Percentiles rank a stretch among this genome's conserved stretches.
phyloP scores from a whole-genome alignment of 257 asterid genomes.

The Plantago major region DNA sequence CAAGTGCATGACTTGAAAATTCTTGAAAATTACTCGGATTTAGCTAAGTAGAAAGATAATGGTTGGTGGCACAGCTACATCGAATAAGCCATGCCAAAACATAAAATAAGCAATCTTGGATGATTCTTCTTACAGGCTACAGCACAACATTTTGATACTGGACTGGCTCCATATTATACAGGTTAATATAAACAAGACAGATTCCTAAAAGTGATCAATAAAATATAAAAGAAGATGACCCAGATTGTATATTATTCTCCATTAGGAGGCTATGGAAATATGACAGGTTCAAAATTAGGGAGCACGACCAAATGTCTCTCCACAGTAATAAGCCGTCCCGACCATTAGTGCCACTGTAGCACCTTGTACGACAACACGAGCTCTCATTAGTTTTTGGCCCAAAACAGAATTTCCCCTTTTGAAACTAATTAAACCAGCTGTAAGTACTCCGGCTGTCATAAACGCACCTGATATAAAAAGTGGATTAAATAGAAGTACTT shows the following conservation, averaged over 20 bases:
- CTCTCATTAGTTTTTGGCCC: conserved; percentile 96
- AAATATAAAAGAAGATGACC: conserved; percentile 1
- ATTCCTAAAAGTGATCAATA: conserved; percentile 2
- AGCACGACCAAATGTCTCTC: conserved; percentile 40
- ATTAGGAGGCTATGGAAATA: neutral
- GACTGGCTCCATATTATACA: conserved; percentile 1
- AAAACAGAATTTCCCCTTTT: conserved; percentile 68
- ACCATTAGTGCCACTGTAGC: conserved; percentile 96
- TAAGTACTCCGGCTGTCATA: conserved; percentile 87
- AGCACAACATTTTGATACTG: neutral
- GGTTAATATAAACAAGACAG: conserved; percentile 1
- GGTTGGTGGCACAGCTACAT: neutral
- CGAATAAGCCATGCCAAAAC: neutral
- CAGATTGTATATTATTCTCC: conserved; percentile 2
- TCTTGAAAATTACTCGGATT: neutral
- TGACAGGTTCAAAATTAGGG: neutral
- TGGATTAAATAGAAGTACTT: neutral
- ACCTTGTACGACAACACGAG: conserved; percentile 98
- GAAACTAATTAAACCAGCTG: conserved; percentile 89
- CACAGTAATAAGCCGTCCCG: conserved; percentile 88
- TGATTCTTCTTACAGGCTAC: conserved; percentile 5
- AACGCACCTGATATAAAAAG: conserved; percentile 66
- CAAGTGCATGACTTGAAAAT: neutral
- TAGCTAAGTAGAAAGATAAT: conserved; percentile 3
- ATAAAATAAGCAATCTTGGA: neutral